A percentile compares a stretch with the other conserved stretches of the same genome.
These are phyloP conservation scores for Decorospora gaudefroyi DNA, from an alignment of 2,329 filamentous ascomycete genomes.

Conservation along the genomic window DNA sequence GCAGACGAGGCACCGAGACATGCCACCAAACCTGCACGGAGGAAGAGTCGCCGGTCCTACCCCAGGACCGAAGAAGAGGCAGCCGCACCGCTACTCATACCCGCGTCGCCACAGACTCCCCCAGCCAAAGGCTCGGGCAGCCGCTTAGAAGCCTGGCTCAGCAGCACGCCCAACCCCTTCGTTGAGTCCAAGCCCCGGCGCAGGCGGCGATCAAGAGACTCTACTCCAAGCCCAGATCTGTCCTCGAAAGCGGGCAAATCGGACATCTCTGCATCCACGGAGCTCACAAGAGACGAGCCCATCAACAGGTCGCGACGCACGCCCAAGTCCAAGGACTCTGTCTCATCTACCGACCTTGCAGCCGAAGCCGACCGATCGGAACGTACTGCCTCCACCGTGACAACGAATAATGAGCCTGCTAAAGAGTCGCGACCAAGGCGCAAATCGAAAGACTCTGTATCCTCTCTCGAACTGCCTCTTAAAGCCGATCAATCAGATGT, in stretches of 20 bases:
- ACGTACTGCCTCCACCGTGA: constrained; percentile 28
- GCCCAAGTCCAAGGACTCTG: constrained; percentile 36
- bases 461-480: constrained; percentile 30
- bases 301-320: constrained; percentile 43
- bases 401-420: constrained; percentile 23
- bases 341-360: constrained; percentile 33
- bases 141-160: constrained; percentile 67
- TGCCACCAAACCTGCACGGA: constrained; percentile 22
- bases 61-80: constrained; percentile 32
- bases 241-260: constrained; percentile 34
- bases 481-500: constrained; percentile 35
- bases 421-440: constrained; percentile 42
- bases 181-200: constrained; percentile 52
- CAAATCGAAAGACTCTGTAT: constrained; percentile 38
- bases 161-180: constrained; percentile 61
- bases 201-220: constrained; percentile 37
- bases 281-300: constrained; percentile 25
- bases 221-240: constrained; percentile 36
- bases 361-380: constrained; percentile 33
- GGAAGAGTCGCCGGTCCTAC: constrained; percentile 33
- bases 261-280: constrained; percentile 32
- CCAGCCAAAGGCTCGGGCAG: constrained; percentile 52
- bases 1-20: constrained; percentile 34
- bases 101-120: constrained; percentile 38
- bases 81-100: constrained; percentile 21